phyloP scores from a whole-genome alignment of 2,329 filamentous ascomycete genomes.

The Hymenoscyphus linearis region DNA sequence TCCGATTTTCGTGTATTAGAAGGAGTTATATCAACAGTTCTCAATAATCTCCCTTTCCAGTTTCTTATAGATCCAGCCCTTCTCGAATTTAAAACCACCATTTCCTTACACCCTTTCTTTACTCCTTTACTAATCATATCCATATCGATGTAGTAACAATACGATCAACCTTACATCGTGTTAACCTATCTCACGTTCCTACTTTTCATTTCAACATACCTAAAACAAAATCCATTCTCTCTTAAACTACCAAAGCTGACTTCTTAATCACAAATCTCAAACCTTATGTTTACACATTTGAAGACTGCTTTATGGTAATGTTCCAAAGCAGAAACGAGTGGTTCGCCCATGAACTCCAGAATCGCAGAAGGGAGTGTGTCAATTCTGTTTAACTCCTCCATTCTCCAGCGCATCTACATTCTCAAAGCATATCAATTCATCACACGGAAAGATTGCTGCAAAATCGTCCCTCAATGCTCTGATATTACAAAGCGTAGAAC shows the following conservation, averaged over 20 bases:
- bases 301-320: constrained; percentile 28
- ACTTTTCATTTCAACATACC: too few species aligned
- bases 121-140: too few species aligned
- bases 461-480: constrained; percentile 20
- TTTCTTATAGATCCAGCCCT: too few species aligned
- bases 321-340: constrained; percentile 31
- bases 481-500: constrained; percentile 22
- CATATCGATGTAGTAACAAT: too few species aligned
- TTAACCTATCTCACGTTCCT: too few species aligned
- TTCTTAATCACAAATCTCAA: constrained; percentile 24
- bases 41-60: too few species aligned
- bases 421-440: constrained; percentile 13
- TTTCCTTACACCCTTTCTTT: too few species aligned
- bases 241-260: not conserved
- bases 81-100: too few species aligned
- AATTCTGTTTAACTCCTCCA: constrained; percentile 17
- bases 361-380: constrained; percentile 29
- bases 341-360: constrained; percentile 33
- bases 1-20: too few species aligned
- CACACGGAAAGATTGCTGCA: constrained; percentile 9
- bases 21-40: too few species aligned
- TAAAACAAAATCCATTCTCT: too few species aligned
- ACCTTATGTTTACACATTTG: constrained; percentile 34
- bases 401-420: constrained; percentile 13
- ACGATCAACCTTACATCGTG: too few species aligned